Percentiles rank a stretch among this genome's conserved stretches.
Conservation (phyloP, 1,284 basidiomycete species). For the Rhodotorula sp. region DNA sequence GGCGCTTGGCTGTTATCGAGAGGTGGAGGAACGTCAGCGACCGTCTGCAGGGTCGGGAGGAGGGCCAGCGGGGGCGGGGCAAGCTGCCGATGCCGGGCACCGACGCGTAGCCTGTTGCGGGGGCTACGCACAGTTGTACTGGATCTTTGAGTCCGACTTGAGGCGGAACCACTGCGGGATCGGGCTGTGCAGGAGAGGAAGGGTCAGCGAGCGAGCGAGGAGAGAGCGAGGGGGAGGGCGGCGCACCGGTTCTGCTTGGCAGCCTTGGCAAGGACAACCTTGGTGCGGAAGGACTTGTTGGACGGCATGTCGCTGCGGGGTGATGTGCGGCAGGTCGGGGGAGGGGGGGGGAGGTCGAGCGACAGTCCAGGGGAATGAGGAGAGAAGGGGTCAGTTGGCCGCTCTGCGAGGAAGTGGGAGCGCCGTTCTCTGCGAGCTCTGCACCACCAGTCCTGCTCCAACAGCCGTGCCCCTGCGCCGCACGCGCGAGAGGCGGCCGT, state of each 20-base stretch:
- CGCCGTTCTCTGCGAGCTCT: neutral
- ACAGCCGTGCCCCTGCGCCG: neutral
- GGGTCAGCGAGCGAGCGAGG: neutral
- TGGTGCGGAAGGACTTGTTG: slow-evolving; percentile 95
- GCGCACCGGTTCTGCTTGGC: slow-evolving; percentile 89
- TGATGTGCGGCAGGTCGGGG: too few species aligned
- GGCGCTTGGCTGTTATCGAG: slow-evolving; percentile 37
- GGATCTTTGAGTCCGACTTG: slow-evolving; percentile 47
- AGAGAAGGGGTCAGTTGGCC: slow-evolving; percentile 1
- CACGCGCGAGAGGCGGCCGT: neutral
- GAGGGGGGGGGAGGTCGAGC: neutral
- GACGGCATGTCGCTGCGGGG: slow-evolving; percentile 65
- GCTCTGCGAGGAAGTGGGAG: neutral
- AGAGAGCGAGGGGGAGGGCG: neutral
- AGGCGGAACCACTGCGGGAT: slow-evolving; percentile 47
- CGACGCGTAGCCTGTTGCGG: neutral
- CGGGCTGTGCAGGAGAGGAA: slow-evolving; percentile 23
- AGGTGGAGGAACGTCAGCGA: neutral
- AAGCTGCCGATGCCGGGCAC: neutral
- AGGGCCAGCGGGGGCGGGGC: neutral
- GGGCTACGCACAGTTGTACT: slow-evolving; percentile 44
- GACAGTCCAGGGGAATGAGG: neutral
- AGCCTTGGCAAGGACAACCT: slow-evolving; percentile 96
- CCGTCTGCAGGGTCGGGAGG: neutral
- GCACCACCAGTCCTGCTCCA: neutral